Base-by-base conservation (phyloP, 352 stramenopile species). In the Globisporangium nunn region DNA sequence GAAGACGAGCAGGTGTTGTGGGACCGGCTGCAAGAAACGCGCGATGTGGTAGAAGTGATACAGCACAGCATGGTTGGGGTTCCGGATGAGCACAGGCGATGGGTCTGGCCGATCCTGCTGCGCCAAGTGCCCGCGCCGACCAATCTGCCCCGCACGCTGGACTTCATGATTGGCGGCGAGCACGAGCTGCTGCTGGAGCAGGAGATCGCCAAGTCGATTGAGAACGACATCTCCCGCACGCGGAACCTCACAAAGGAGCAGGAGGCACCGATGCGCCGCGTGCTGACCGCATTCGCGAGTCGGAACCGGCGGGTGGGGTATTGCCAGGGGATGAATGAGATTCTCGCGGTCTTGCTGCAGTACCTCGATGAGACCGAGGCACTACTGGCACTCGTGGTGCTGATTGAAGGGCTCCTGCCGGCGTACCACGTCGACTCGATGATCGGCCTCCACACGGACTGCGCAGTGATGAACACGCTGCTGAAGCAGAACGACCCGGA, bases 301-400 rank as follows among this genome's bases (percentile, higher is more conserved):
- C 77, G 81, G 31, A 90, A 91, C 60, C 80, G 81, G 6, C 73
- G 79, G 1, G 80, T 93, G 37, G 83, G 83, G 0, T 93, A 93
- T 52, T 93, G 83, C 37, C 83, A 93, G 59, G 83, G 83, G 11
- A 93, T 93, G 83, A 93, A 93, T 53, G 83, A 93, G 61, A 86
- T 93, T 5, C 58, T 87, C 7, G 78, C 78, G 2, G 73, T 91
- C 14, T 56, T 93, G 45, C 63, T 93, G 15, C 69, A 88, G 57
- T 83, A 90, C 49, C 66, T 91, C 8, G 70, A 81, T 50, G 81
- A 91, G 54, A 67, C 81, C 10, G 62, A 81, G 29, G 70, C 81
- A 30, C 70, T 93, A 31, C 54, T 74, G 30, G 75, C 70, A 39
- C 68, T 93, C 5, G 76, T 80, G 14, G 63, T 90, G 51, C 61